A percentile compares a stretch with the other conserved stretches of the same genome.
Conservation (phyloP, 441 rosid genomes). For the Pelargonium cotyledonis region DNA sequence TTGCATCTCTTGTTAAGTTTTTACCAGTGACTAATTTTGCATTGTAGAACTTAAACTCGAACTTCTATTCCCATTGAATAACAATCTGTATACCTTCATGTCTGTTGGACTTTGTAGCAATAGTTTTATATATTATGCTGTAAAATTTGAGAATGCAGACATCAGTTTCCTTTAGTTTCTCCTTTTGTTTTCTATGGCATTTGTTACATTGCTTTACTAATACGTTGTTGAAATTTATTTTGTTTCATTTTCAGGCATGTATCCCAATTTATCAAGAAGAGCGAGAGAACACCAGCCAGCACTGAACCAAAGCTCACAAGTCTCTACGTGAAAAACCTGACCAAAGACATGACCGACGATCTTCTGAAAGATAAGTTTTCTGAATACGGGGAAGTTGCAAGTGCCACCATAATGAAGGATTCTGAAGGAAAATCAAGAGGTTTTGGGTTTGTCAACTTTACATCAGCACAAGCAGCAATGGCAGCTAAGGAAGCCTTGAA, state of each 20-base stretch:
- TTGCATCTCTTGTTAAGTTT: not conserved
- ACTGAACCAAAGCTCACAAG: constrained; percentile 40
- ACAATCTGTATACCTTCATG: not conserved
- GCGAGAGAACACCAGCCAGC: constrained; percentile 37
- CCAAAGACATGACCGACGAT: constrained; percentile 44
- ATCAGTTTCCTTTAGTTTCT: not conserved
- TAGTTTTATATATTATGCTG: not conserved
- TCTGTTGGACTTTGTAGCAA: not conserved
- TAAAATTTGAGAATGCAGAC: not conserved
- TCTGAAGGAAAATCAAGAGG: constrained; percentile 56
- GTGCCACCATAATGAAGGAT: constrained; percentile 49
- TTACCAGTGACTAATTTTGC: not conserved
- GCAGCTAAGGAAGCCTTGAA: constrained; percentile 50
- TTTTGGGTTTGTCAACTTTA: constrained; percentile 74
- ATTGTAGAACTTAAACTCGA: not conserved
- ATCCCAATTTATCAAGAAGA: constrained; percentile 55
- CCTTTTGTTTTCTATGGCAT: not conserved
- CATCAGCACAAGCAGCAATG: constrained; percentile 52
- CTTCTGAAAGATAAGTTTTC: constrained; percentile 44
- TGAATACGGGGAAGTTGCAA: constrained; percentile 52
- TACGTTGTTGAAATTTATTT: constrained; percentile 5
- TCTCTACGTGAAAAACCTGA: constrained; percentile 66
- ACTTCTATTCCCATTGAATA: not conserved
- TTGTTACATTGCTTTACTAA: not conserved
- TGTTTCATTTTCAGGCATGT: constrained; percentile 45